Percentiles rank a stretch among this genome's conserved stretches.
Conservation (phyloP, 2,329 filamentous ascomycete genomes). For the Grosmannia clavigera region DNA sequence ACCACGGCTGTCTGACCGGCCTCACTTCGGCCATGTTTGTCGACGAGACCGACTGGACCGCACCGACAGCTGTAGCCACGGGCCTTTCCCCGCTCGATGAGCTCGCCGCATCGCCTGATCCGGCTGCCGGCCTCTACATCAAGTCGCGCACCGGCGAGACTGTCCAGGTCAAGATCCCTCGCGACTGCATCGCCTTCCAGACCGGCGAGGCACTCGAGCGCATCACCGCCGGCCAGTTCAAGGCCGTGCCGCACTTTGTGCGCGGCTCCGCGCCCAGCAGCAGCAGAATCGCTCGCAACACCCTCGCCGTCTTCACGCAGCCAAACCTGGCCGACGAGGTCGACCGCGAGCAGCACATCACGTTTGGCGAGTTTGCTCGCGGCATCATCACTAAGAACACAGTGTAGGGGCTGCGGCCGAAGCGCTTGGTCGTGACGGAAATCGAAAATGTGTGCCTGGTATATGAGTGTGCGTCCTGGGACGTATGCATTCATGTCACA, state of each 20-base stretch:
- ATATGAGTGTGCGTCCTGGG: no score
- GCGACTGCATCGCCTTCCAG: conserved; percentile 89
- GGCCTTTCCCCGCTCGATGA: conserved; percentile 49
- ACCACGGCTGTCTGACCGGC: conserved; percentile 88
- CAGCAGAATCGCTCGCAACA: conserved; percentile 62
- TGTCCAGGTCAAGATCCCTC: conserved; percentile 85
- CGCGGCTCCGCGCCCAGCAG: conserved; percentile 47
- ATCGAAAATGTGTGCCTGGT: no score
- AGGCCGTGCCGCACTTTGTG: conserved; percentile 93
- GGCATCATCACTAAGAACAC: conserved; percentile 49
- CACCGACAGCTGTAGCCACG: no score
- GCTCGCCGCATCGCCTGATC: conserved; percentile 65
- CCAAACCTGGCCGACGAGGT: conserved; percentile 77
- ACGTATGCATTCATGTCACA: no score
- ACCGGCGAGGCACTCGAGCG: conserved; percentile 85
- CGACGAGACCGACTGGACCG: conserved; percentile 46
- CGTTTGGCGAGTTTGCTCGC: conserved; percentile 65
- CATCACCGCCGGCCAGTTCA: conserved; percentile 84
- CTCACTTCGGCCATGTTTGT: conserved; percentile 94
- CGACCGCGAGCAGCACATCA: conserved; percentile 52
- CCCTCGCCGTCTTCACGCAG: conserved; percentile 92
- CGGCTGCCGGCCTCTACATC: conserved; percentile 84
- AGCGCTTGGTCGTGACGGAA: no score
- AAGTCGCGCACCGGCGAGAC: conserved; percentile 69
- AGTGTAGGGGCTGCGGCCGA: neutral